These are phyloP conservation scores for Cystoderma amianthinum DNA, from an alignment of 768 basidiomycete genomes.

Conservation along the genomic window DNA sequence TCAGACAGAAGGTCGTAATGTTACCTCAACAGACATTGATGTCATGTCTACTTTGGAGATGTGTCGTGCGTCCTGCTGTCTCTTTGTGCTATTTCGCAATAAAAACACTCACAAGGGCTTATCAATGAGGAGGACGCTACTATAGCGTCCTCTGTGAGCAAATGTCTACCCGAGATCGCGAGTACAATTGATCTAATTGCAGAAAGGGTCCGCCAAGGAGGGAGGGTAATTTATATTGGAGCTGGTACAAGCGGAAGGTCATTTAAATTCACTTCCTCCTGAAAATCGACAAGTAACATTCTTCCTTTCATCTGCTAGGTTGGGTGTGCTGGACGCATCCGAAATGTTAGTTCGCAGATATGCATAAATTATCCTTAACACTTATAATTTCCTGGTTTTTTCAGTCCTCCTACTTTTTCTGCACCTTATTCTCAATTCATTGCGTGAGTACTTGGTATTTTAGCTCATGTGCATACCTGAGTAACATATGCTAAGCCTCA, in stretches of 20 bases:
- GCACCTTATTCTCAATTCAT: slow-evolving; percentile 15
- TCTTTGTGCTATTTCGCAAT: neutral
- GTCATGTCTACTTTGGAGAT: slow-evolving; percentile 19
- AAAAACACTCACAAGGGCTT: slow-evolving; percentile 9
- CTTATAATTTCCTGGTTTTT: too few relatives aligned
- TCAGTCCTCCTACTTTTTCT: slow-evolving; percentile 19
- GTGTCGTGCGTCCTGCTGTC: slow-evolving; percentile 14
- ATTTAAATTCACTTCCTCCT: slow-evolving; percentile 5
- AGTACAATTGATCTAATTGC: slow-evolving; percentile 20
- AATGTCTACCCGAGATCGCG: slow-evolving; percentile 19
- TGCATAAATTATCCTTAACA: too few relatives aligned
- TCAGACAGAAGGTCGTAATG: slow-evolving; percentile 20
- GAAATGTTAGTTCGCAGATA: slow-evolving; percentile 15
- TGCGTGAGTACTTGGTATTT: slow-evolving; percentile 9
- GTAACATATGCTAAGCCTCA: slow-evolving; percentile 7
- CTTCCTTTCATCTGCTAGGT: slow-evolving; percentile 7
- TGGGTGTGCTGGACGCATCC: slow-evolving; percentile 24
- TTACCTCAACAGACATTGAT: slow-evolving; percentile 18
- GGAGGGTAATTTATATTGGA: slow-evolving; percentile 25
- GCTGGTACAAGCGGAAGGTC: slow-evolving; percentile 27
- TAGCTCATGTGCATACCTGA: neutral
- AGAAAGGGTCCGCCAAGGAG: slow-evolving; percentile 16
- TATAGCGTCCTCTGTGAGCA: slow-evolving; percentile 18
- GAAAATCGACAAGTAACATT: too few relatives aligned
- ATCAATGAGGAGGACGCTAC: slow-evolving; percentile 22